Conservation (phyloP, 176 grass and related monocot species). For the Rhynchospora pubera region DNA sequence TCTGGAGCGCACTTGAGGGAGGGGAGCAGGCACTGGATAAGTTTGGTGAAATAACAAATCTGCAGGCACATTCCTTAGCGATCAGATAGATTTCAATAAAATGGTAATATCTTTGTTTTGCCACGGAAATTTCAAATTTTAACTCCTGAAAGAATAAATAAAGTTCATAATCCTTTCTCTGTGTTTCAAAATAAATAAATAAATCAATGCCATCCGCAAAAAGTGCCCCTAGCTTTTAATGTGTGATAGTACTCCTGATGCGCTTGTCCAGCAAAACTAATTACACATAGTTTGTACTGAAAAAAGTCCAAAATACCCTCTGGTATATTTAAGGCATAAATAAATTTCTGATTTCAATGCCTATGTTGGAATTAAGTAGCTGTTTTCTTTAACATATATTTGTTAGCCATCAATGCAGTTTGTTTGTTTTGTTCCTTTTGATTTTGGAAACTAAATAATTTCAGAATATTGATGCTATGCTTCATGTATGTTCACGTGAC, state of each 20-base stretch:
- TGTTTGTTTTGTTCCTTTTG: neutral
- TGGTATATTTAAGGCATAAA: too few species aligned
- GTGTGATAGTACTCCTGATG: neutral
- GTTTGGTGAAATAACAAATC: constrained; percentile 41
- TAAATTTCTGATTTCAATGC: too few species aligned
- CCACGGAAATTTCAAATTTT: neutral
- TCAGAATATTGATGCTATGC: neutral
- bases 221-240: neutral
- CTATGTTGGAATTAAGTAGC: neutral
- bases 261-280: neutral
- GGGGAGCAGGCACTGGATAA: constrained; percentile 53
- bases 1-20: constrained; percentile 48
- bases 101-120: neutral
- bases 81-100: constrained; percentile 25
- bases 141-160: neutral
- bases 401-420: neutral
- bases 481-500: neutral
- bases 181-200: neutral
- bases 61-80: constrained; percentile 39
- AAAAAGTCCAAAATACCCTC: neutral
- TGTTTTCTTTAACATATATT: neutral
- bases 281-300: neutral
- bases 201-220: neutral
- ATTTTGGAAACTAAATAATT: neutral
- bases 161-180: neutral